Evolutionary conservation across 148 eudicot species (phyloP), one percentile per base, ranked within the genome.

Genomic region (Linanthus parryae): DNA sequence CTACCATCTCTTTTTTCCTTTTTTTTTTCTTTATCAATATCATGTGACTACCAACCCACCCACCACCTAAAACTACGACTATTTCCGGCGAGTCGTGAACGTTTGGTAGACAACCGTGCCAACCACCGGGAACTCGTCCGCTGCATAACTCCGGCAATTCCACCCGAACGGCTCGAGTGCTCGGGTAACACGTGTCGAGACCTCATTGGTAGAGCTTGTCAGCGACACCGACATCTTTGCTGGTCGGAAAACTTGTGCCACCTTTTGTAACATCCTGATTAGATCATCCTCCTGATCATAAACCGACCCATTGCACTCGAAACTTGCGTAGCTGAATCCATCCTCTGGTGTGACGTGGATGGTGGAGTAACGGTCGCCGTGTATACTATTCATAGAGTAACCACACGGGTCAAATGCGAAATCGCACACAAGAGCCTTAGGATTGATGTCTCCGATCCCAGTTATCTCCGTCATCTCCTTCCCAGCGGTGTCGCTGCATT

Each of bases 331-430:
- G 37, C 88, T 82, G 45, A 48, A 82, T 21, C 88, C 88, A 1
- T 75, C 84, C 52, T 82, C 88, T 0, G 88, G 88, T 6, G 88
- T 82, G 13, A 82, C 84, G 52, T 78, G 88, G 23, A 82, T 76
- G 0, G 84, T 82, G 0, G 88, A 82, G 53, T 78, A 78, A 26
- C 70, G 64, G 3, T 61, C 74, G 0, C 63, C 62, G 23, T 78
- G 76, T 0, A 82, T 18, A 0, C 84, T 81, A 15, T 82, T 82
- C 88, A 82, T 82, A 0, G 88, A 82, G 56, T 82, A 82, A n/a
- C 88, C 88, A 30, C 88, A 82, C 0, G 88, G 88, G 37, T 82
- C 84, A 47, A 82, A 82, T 0, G 70, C 88, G n/a, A 69, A 82
- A 17, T 82, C 88, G 45, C 88, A 82, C 1, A 82, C 64, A 0